phyloP scores from a whole-genome alignment of 805 yeast genomes.

The Yarrowia yakushimensis region DNA sequence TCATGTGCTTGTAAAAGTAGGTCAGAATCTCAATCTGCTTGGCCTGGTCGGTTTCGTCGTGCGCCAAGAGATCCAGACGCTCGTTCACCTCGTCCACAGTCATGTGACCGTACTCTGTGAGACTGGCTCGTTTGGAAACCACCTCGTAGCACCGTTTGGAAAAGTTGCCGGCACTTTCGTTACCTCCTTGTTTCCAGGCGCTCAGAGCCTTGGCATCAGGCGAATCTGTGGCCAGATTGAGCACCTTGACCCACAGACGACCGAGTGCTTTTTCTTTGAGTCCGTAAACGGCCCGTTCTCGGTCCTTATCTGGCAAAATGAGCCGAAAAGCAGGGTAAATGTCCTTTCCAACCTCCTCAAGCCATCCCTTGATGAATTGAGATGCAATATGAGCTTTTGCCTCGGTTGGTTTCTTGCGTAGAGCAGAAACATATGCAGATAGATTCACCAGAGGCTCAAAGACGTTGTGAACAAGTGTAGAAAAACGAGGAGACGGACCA shows the following conservation, averaged over 20 bases:
- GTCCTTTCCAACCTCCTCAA: slow-evolving; percentile 54
- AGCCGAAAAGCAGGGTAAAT: slow-evolving; percentile 65
- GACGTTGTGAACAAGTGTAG: slow-evolving; percentile 43
- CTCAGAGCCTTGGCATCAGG: slow-evolving; percentile 52
- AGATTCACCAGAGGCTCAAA: slow-evolving; percentile 43
- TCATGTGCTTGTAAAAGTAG: slow-evolving; percentile 52
- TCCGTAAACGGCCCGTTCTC: slow-evolving; percentile 50
- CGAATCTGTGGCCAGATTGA: slow-evolving; percentile 58
- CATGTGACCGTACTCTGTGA: slow-evolving; percentile 39
- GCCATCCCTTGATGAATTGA: slow-evolving; percentile 50
- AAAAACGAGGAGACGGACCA: slow-evolving; percentile 44
- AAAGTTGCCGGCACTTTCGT: slow-evolving; percentile 45
- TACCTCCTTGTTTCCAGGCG: slow-evolving; percentile 48
- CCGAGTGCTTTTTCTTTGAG: slow-evolving; percentile 64
- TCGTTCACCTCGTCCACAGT: slow-evolving; percentile 51
- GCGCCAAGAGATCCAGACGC: slow-evolving; percentile 46
- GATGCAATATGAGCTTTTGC: slow-evolving; percentile 37
- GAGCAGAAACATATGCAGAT: slow-evolving; percentile 30
- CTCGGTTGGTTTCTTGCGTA: slow-evolving; percentile 27
- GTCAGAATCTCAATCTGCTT: slow-evolving; percentile 46
- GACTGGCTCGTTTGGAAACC: slow-evolving; percentile 49
- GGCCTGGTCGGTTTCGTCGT: slow-evolving; percentile 35
- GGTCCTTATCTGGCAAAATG: slow-evolving; percentile 43
- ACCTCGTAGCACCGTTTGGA: slow-evolving; percentile 50
- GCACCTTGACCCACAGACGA: slow-evolving; percentile 44